Percentiles rank a stretch among this genome's conserved stretches.
phyloP scores from a whole-genome alignment of 2,329 filamentous ascomycete genomes.

The Emergomyces africanus region DNA sequence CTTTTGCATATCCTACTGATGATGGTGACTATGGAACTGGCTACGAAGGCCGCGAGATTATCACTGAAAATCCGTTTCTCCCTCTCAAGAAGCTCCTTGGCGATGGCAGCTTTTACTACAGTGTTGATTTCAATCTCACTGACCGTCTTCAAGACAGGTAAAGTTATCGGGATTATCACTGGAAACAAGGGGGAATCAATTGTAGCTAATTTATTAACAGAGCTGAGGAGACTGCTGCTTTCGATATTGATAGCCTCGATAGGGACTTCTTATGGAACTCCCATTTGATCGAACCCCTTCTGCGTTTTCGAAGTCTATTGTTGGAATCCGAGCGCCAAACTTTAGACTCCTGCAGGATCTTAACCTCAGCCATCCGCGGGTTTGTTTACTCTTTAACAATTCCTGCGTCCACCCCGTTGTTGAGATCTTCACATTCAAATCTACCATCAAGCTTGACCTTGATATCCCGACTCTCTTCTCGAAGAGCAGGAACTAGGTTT shows the following conservation, averaged over 20 bases:
- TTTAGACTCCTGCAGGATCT: conserved; percentile 73
- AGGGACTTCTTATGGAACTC: conserved; percentile 95
- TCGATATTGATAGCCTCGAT: conserved; percentile 87
- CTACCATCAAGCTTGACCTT: conserved; percentile 75
- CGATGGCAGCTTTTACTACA: conserved; percentile 95
- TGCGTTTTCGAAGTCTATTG: conserved; percentile 75
- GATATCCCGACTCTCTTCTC: conserved; percentile 82
- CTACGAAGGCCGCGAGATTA: conserved; percentile 52
- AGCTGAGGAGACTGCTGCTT: conserved; percentile 60
- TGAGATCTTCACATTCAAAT: conserved; percentile 53
- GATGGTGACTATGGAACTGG: conserved; percentile 39
- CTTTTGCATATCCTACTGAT: conserved; percentile 43
- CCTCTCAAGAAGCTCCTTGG: conserved; percentile 84
- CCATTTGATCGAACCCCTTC: conserved; percentile 90
- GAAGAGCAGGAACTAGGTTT: conserved; percentile 85
- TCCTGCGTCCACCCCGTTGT: conserved; percentile 59
- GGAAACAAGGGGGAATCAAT: conserved; percentile 3
- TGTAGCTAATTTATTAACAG: conserved; percentile 30
- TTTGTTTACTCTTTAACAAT: conserved; percentile 83
- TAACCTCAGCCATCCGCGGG: conserved; percentile 88
- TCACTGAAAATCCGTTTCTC: conserved; percentile 76
- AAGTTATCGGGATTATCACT: conserved; percentile 6
- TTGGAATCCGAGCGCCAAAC: conserved; percentile 60
- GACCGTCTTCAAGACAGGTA: conserved; percentile 82
- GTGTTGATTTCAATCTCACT: conserved; percentile 93